Base-by-base conservation (phyloP, 2,329 filamentous ascomycete genomes). In the Lachnellula willkommii region DNA sequence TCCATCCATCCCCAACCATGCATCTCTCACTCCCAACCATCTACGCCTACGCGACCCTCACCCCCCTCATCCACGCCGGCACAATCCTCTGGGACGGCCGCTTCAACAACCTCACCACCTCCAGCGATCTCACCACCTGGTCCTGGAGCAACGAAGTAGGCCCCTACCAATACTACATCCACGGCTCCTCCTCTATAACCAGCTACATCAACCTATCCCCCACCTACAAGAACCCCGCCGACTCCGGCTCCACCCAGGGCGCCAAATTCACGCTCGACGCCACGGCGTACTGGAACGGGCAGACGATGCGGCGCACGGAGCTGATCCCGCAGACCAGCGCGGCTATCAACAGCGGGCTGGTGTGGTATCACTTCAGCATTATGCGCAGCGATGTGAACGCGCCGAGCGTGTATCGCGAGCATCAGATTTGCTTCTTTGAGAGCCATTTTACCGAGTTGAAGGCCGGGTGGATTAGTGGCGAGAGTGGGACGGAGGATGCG, bases 381-480 rank as follows among this genome's bases (percentile, higher is more conserved):
- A 82, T 79, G 75, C 76, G 81, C 47, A 75, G 72, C n/a, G 75
- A 73, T 46, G 76, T 72, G 17, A 88, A 88, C 65, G 74, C 83
- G 0, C 86, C 86, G 0, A 78, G 76, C 35, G 72, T 77, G 3
- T 78, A 75, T 11, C 78, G 83, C 55, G 85, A 89, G 74, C 86
- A 89, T 70, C 86, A 89, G 71, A 74, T 77, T 64, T 71, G 69
- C 67, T 78, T 78, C 70, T 83, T 82, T 73, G 85, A 88, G 72
- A 82, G 77, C 70, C 85, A 89, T 72, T 89, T 89, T 71, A 88
- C 85, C n/a, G 86, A 89, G 74, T 72, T 90, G 69, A 89, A 89
- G 75, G 82, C 81, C 55, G 87, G 86, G 46, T 83, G 79, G 78
- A 73, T 84, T 26, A 73, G 71, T 51, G 78, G 78, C 46, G 72